Conservation (phyloP, 176 grass and related monocot genomes). For the Puccinellia tenuiflora region DNA sequence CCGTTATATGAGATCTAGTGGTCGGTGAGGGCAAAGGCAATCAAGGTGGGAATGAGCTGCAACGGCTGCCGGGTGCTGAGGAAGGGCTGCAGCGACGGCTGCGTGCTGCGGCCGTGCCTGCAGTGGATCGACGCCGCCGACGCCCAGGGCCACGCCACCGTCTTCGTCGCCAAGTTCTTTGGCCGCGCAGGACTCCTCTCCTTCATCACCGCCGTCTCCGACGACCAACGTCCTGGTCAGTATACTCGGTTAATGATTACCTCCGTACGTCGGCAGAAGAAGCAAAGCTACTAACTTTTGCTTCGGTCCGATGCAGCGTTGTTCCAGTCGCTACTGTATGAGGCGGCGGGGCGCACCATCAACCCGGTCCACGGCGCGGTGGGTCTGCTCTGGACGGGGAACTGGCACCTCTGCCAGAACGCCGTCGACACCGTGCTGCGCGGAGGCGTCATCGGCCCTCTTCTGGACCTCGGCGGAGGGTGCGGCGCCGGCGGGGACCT, state of each 20-base stretch:
- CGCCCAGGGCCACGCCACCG: constrained; percentile 91
- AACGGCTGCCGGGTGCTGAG: constrained; percentile 92
- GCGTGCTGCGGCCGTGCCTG: constrained; percentile 83
- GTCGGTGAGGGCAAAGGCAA: background rate
- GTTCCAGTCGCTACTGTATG: constrained; percentile 90
- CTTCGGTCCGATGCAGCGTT: constrained; percentile 54
- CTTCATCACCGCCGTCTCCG: constrained; percentile 82
- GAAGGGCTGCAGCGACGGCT: constrained; percentile 88
- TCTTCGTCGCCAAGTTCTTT: constrained; percentile 98
- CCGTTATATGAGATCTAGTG: constrained; percentile 28
- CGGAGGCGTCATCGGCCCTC: constrained; percentile 52
- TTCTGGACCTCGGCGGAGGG: constrained; percentile 30
- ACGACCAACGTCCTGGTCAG: constrained; percentile 61
- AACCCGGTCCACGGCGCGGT: constrained; percentile 85
- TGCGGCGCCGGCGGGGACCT: background rate
- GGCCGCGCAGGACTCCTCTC: constrained; percentile 90
- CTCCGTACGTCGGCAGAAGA: background rate
- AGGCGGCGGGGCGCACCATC: constrained; percentile 89
- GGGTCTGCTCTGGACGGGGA: constrained; percentile 67
- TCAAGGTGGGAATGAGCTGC: constrained; percentile 70
- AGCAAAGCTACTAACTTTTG: background rate
- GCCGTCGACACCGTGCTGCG: constrained; percentile 85
- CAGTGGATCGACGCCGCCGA: constrained; percentile 76
- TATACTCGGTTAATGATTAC: background rate
- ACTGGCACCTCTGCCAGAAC: constrained; percentile 82